Evolutionary conservation across 768 basidiomycete species (phyloP), one percentile per base, ranked within the genome.

Genomic region (Leucocoprinus birnbaumii): DNA sequence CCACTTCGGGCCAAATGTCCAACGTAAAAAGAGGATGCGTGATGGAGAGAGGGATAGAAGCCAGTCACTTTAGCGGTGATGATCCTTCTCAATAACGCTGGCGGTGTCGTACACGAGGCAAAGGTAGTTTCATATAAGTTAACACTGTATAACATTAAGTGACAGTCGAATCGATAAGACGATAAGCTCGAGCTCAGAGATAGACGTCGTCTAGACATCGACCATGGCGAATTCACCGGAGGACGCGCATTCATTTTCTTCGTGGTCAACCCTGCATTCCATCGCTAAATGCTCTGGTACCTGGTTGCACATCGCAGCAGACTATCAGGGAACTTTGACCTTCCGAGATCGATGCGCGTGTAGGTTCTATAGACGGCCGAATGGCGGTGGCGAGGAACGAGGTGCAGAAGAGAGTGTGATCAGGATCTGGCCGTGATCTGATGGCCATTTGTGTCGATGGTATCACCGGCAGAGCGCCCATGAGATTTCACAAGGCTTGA

Each of bases 31-130:
- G 47, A 53, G 51, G 48, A 42, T 25, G 21, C 27, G 25, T 31
- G 40, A 42, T 48, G 41, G 38, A 3, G 34, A 51, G 45, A 31
- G 18, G 43, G 48, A 51, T 43, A 57, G 55, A 64, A 57, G 61
- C 61, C 57, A 61, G 51, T 45, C 56, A 57, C 57, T 55, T 60
- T 58, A 44, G 25, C 31, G 51, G 51, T 42, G 31, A 16, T 45
- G 42, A 35, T 53, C 41, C 50, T 51, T 53, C 52, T 19, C 34
- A 46, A 44, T 38, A 34, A 38, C 21, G 31, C 34, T 35, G 5
- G 2, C 11, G 26, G 19, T 31, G 43, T 44, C 14, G 16, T 43
- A n/a, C 27, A 31, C 26, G 50, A 42, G 38, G 50, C 19, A 27
- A 51, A 51, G 42, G 34, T 38, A 44, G 44, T 16, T 45, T n/a